Base-by-base conservation (phyloP, 2,329 filamentous ascomycete genomes). In the Beauveria australis region DNA sequence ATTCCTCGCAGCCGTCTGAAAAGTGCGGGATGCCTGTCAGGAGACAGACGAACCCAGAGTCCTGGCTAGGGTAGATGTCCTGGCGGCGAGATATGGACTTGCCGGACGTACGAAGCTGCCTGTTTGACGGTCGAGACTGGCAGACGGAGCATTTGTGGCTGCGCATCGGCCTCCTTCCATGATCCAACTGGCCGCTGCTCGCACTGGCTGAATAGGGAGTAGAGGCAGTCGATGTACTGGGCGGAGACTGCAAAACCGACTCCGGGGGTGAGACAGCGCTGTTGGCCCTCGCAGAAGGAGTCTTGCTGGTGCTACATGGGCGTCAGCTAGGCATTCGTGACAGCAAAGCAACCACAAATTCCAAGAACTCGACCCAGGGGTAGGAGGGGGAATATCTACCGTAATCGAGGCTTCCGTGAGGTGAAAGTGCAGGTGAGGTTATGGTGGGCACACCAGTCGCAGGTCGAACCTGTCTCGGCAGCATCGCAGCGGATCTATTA, bases 381-480 rank as follows among this genome's bases (percentile, higher is more conserved):
- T 5, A 52, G 49, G 4, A 7, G 30, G 18, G 26, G 24, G 28
- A 19, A 5, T 2, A 2, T 43, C 14, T 47, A 60, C 58, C 58
- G 58, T 14, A 30, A 9, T 61, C 64, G 54, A 59, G 51, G 58
- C 33, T 59, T 62, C 61, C 63, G 60, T 62, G 53, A 62, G 54
- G 56, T 72, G 65, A 79, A 81, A 8, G 77, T 80, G 67, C 79
- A 82, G 19, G 72, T 66, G 22, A 78, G 70, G 59, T 73, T 68
- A 63, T 80, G 79, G 66, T 80, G 77, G 54, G 70, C 72, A 65
- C 79, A 81, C 78, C 78, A 81, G 66, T 81, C 77, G 68, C 79
- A 81, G 53, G 73, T 70, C 4, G 49, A 40, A 41, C 61, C 63
- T 3, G 76, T 74, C 10, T 71, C 62, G 18, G 71, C 71, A 2